These are phyloP conservation scores for Ceratocystis variospora DNA, from an alignment of 2,329 filamentous ascomycete genomes.

Conservation along the genomic window DNA sequence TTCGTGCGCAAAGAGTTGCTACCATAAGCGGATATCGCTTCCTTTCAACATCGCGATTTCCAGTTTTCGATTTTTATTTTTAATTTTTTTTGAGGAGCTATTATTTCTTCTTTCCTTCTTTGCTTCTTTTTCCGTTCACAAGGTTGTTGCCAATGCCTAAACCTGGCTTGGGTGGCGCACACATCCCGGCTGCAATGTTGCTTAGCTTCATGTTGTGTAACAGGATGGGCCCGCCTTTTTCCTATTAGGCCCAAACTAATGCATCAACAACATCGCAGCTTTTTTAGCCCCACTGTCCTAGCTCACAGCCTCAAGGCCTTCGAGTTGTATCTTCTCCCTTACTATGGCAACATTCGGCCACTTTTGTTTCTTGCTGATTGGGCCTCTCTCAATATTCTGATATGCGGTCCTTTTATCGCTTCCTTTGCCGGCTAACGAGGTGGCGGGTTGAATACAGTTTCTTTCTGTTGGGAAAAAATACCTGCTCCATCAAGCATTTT, in stretches of 20 bases:
- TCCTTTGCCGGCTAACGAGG: not conserved
- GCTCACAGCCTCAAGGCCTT: not conserved
- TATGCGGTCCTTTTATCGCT: not conserved
- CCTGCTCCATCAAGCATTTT: not conserved
- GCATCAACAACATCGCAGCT: slow-evolving; percentile 6
- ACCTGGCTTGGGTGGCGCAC: not conserved
- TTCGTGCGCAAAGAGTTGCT: not conserved
- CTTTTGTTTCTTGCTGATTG: not conserved
- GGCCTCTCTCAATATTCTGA: not conserved
- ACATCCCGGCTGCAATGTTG: slow-evolving; percentile 5
- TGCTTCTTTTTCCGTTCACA: not conserved
- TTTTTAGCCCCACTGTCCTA: slow-evolving; percentile 4
- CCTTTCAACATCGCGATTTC: not conserved
- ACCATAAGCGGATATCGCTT: not conserved
- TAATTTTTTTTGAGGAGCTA: not conserved
- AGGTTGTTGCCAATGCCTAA: slow-evolving; percentile 2
- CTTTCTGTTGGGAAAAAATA: not conserved
- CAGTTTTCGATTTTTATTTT: not conserved
- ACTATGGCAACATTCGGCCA: not conserved
- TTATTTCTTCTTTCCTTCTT: not conserved
- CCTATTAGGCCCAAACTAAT: slow-evolving; percentile 10
- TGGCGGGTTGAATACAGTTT: not conserved
- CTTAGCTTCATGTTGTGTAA: slow-evolving; percentile 15
- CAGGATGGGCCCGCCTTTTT: slow-evolving; percentile 4
- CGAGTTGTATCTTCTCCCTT: not conserved